Evolutionary conservation across 768 basidiomycete genomes (phyloP), one percentile per base, ranked within the genome.

Genomic region (Lactarius quietus): DNA sequence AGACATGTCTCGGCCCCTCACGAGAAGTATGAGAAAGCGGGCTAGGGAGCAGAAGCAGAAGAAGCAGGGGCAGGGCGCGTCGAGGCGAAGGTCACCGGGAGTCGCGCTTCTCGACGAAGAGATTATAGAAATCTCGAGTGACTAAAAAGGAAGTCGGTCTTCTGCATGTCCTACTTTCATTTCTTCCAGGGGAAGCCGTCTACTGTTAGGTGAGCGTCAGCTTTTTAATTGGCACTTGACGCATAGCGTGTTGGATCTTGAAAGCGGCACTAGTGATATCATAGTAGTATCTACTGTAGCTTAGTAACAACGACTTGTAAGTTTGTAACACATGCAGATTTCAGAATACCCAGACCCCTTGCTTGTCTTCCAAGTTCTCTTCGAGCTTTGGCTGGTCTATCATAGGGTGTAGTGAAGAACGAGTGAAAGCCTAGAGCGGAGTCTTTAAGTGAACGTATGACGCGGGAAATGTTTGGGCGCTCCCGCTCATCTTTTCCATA

Each of bases 121-220:
- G 38, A 31, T 67, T 12, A 65, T 67, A 55, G 66, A 67, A 3
- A 59, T 67, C 31, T 67, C 59, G n/a, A 65, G 63, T 23, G 43
- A 67, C 17, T 67, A 60, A 36, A 33, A n/a, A 14, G 51, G 29
- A 17, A 5, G 43, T 45, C 8, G 9, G 7, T 41, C 41, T 23
- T 35, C 33, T 9, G 12, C 36, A 36, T 35, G 6, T 12, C 12
- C 31, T 31, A 17, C 45, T 48, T 48, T 6, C 12, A 4, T 1
- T 41, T 41, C 39, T 7, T 6, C 6, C 3, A 17, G 9, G 20
- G 23, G 43, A 17, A 10, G 36, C 26, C 62, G 15, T 12, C 12
- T 48, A 5, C 23, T 48, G 23, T 48, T 26, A 8, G 9, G n/a
- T 45, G 43, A 3, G 43, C 43, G n/a, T 45, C 43, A 14, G 39